Percentiles rank a stretch among this genome's conserved stretches.
phyloP scores from a whole-genome alignment of 192 early-diverging fungal species.

The Linnemannia exigua region DNA sequence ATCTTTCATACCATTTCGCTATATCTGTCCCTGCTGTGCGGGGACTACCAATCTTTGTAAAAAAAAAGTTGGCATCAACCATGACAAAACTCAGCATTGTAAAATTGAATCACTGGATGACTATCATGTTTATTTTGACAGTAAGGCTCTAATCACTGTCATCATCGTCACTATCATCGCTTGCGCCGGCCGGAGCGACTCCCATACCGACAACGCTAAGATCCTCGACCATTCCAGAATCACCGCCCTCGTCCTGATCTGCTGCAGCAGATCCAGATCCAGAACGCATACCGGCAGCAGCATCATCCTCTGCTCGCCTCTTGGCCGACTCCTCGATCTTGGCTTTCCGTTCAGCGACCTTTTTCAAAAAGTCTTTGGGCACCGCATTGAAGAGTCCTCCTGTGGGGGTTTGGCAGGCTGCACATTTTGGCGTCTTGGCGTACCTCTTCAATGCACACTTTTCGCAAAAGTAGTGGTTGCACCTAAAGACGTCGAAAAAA shows the following conservation, averaged over 20 bases:
- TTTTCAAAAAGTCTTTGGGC: slow-evolving; percentile 76
- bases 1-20: neutral
- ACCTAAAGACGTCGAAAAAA: slow-evolving; percentile 59
- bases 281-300: slow-evolving; percentile 37
- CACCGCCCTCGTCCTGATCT: slow-evolving; percentile 18
- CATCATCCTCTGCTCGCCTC: slow-evolving; percentile 52
- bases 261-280: slow-evolving; percentile 40
- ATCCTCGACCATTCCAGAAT: slow-evolving; percentile 54
- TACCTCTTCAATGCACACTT: slow-evolving; percentile 90
- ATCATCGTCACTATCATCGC: slow-evolving; percentile 35
- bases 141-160: slow-evolving; percentile 18
- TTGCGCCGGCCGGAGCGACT: slow-evolving; percentile 22
- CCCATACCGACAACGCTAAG: slow-evolving; percentile 51
- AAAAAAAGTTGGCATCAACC: neutral
- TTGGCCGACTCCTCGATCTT: slow-evolving; percentile 56
- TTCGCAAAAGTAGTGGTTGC: slow-evolving; percentile 98
- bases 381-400: slow-evolving; percentile 86
- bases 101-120: neutral
- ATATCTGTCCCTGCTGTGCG: neutral
- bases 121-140: neutral
- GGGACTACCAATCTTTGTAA: neutral
- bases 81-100: neutral
- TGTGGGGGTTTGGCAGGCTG: slow-evolving; percentile 88
- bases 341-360: slow-evolving; percentile 67
- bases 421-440: slow-evolving; percentile 90